These are phyloP conservation scores for Cordyceps cicadae DNA, from an alignment of 2,329 filamentous ascomycete species.

Conservation along the genomic window DNA sequence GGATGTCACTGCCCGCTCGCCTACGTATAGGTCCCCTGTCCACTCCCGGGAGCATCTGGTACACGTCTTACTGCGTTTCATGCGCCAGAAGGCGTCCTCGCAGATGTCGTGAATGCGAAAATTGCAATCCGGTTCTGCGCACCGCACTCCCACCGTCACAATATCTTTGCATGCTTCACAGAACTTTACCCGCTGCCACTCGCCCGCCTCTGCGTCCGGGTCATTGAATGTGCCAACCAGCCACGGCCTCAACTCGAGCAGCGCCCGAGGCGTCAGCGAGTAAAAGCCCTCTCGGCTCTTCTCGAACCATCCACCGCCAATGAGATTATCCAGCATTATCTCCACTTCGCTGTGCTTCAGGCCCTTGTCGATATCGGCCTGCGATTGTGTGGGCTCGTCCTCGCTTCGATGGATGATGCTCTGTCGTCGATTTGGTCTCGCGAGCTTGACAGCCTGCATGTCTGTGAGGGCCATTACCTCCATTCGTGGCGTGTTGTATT, in stretches of 20 bases:
- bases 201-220: slow-evolving; percentile 46
- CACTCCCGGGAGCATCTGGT: slow-evolving; percentile 50
- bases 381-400: slow-evolving; percentile 21
- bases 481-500: slow-evolving; percentile 67
- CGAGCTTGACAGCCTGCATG: slow-evolving; percentile 69
- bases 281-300: slow-evolving; percentile 65
- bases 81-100: slow-evolving; percentile 63
- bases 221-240: slow-evolving; percentile 88
- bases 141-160: slow-evolving; percentile 76
- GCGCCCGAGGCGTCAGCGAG: slow-evolving; percentile 62
- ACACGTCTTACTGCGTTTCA: slow-evolving; percentile 54
- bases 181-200: slow-evolving; percentile 69
- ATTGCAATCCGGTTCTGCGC: slow-evolving; percentile 57
- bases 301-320: slow-evolving; percentile 79
- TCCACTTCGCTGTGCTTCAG: slow-evolving; percentile 76
- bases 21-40: slow-evolving; percentile 42
- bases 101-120: slow-evolving; percentile 72
- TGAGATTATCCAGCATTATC: slow-evolving; percentile 57
- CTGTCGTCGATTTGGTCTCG: slow-evolving; percentile 38
- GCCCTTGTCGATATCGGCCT: slow-evolving; percentile 38
- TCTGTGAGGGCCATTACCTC: slow-evolving; percentile 77
- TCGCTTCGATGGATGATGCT: slow-evolving; percentile 22
- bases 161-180: slow-evolving; percentile 87
- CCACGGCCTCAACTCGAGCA: slow-evolving; percentile 81
- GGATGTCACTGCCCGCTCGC: slow-evolving; percentile 48